Conservation (phyloP, 2,329 filamentous ascomycete species). For the Paecilomyces sp. region DNA sequence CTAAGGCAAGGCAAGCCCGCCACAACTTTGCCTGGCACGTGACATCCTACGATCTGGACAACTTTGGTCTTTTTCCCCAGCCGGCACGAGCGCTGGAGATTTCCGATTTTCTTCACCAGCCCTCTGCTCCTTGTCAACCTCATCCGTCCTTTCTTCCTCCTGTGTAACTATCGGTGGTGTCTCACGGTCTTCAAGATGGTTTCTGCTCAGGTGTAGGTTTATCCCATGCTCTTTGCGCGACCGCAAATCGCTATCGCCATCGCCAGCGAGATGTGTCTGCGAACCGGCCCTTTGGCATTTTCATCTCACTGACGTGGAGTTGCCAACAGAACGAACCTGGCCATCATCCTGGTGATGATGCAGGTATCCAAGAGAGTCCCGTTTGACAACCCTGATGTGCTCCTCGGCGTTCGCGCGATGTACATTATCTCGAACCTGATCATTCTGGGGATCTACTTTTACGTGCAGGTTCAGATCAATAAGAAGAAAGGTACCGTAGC, state of each 20-base stretch:
- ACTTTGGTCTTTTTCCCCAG: not conserved
- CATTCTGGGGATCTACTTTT: conserved; percentile 78
- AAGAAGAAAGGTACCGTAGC: conserved; percentile 81
- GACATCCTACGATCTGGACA: not conserved
- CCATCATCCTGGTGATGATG: conserved; percentile 97
- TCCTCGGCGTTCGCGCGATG: conserved; percentile 56
- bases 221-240: not conserved
- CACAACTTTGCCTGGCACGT: not conserved
- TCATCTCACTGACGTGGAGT: conserved; percentile 6
- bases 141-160: conserved; percentile 8
- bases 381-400: conserved; percentile 76
- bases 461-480: conserved; percentile 78
- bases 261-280: not conserved
- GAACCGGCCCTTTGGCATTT: not conserved
- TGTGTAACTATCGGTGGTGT: conserved; percentile 3
- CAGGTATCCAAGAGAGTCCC: conserved; percentile 94
- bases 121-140: not conserved
- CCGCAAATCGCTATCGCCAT: not conserved
- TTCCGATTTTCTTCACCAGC: not conserved
- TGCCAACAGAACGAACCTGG: conserved; percentile 68
- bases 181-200: conserved; percentile 49
- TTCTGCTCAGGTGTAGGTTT: conserved; percentile 57
- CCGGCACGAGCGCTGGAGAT: not conserved
- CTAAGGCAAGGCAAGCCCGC: not conserved
- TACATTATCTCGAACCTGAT: conserved; percentile 70